Evolutionary conservation across 208 protist genomes (phyloP).

Genomic region (Naegleria fowleri): DNA sequence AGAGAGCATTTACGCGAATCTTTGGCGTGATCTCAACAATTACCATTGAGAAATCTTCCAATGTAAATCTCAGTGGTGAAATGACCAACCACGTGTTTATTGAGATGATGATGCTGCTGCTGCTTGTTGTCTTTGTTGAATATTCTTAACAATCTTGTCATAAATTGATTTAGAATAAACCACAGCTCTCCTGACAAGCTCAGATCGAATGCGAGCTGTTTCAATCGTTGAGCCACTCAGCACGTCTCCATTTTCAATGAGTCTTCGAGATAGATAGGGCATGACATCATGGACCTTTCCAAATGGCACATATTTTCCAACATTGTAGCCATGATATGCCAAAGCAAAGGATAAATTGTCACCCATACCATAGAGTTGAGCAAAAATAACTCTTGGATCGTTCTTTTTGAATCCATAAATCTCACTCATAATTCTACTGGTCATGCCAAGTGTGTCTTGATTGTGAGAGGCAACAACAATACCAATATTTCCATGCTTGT

Average conservation of each 20-base stretch:
- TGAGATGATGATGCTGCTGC: neutral
- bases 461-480: conserved; percentile 87
- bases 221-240: conserved; percentile 35
- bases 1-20: no score
- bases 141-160: neutral
- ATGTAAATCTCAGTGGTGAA: no score
- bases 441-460: conserved; percentile 61
- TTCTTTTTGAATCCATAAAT: conserved; percentile 41
- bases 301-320: conserved; percentile 92
- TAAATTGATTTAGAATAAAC: neutral
- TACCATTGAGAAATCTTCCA: no score
- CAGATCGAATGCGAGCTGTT: neutral
- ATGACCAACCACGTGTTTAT: neutral
- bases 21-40: no score
- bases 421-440: conserved; percentile 59
- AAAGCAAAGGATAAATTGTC: conserved; percentile 88
- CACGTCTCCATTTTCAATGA: conserved; percentile 77
- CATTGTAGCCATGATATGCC: conserved; percentile 65
- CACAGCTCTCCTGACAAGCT: neutral
- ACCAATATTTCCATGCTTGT: conserved; percentile 44
- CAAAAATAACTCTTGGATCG: conserved; percentile 67
- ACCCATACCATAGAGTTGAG: conserved; percentile 90
- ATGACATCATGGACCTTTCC: conserved; percentile 87
- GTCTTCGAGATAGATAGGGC: conserved; percentile 87
- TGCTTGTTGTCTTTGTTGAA: neutral